Conservation (phyloP, 2,329 filamentous ascomycete species). For the Aspergillus texensis region DNA sequence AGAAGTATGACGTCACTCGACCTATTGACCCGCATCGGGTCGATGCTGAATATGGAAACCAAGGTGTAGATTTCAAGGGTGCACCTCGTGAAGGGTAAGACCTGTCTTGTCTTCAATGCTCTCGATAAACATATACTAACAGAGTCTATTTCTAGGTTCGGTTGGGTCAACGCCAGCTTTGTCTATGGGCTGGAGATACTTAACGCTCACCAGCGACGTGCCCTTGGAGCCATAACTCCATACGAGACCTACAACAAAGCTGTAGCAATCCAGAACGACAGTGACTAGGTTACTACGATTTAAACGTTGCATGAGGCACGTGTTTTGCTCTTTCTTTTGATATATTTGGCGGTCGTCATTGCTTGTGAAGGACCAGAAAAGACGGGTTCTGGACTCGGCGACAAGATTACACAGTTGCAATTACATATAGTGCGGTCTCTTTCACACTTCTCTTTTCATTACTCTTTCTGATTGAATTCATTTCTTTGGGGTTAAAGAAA, state of each 20-base stretch:
- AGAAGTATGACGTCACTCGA: slow-evolving; percentile 97
- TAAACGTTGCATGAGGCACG: not conserved
- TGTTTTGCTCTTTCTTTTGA: not conserved
- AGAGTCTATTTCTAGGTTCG: slow-evolving; percentile 65
- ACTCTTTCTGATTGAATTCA: not conserved
- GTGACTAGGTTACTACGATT: not conserved
- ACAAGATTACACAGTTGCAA: not conserved
- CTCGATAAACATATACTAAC: slow-evolving; percentile 9
- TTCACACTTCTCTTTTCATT: not conserved
- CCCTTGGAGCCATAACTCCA: slow-evolving; percentile 82
- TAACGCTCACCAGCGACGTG: slow-evolving; percentile 84
- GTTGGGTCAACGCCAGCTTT: slow-evolving; percentile 98
- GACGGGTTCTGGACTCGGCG: not conserved
- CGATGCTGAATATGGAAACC: slow-evolving; percentile 96
- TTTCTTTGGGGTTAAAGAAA: not conserved
- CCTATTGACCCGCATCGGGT: slow-evolving; percentile 89
- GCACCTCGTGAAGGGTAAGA: slow-evolving; percentile 94
- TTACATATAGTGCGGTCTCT: not conserved
- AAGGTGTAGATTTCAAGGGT: slow-evolving; percentile 92
- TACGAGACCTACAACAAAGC: slow-evolving; percentile 82
- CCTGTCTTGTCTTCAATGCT: not conserved
- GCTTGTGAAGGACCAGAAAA: not conserved
- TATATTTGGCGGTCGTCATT: not conserved
- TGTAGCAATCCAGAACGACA: slow-evolving; percentile 38
- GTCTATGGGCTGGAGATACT: slow-evolving; percentile 89